These are phyloP conservation scores for Penicillium sp. DNA, from an alignment of 2,329 filamentous ascomycete genomes.

Conservation along the genomic window DNA sequence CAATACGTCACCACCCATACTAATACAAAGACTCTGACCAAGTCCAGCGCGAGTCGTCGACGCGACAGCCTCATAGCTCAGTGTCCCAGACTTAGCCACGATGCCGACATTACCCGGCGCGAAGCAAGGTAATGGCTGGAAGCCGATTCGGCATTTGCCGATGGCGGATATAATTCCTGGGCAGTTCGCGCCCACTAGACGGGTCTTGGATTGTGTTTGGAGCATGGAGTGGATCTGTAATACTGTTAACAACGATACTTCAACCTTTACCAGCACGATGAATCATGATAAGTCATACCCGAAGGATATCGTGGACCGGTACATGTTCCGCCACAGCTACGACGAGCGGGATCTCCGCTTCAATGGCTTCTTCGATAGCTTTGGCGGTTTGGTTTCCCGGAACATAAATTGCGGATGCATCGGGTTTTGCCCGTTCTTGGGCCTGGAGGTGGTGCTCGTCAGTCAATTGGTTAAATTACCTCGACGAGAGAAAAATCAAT, in stretches of 20 bases:
- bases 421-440: constrained; percentile 67
- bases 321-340: constrained; percentile 80
- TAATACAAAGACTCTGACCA: constrained; percentile 74
- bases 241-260: background rate
- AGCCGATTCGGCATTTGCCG: constrained; percentile 69
- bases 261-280: background rate
- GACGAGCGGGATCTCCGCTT: constrained; percentile 73
- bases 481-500: background rate
- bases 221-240: constrained; percentile 66
- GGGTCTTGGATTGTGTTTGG: constrained; percentile 67
- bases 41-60: constrained; percentile 71
- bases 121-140: constrained; percentile 74
- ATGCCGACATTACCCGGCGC: constrained; percentile 69
- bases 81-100: constrained; percentile 75
- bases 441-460: constrained; percentile 47
- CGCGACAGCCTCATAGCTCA: constrained; percentile 78
- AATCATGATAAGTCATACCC: constrained; percentile 48
- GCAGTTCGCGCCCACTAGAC: constrained; percentile 77
- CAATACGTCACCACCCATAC: constrained; percentile 73
- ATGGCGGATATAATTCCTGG: constrained; percentile 76
- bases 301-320: constrained; percentile 73
- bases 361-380: constrained; percentile 78
- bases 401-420: constrained; percentile 78
- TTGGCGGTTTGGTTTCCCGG: constrained; percentile 69
- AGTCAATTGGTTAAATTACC: constrained; percentile 1